A percentile compares a stretch with the other conserved stretches of the same genome.
phyloP scores from a whole-genome alignment of 192 early-diverging fungal genomes.

The Phycomyces blakesleeanus region DNA sequence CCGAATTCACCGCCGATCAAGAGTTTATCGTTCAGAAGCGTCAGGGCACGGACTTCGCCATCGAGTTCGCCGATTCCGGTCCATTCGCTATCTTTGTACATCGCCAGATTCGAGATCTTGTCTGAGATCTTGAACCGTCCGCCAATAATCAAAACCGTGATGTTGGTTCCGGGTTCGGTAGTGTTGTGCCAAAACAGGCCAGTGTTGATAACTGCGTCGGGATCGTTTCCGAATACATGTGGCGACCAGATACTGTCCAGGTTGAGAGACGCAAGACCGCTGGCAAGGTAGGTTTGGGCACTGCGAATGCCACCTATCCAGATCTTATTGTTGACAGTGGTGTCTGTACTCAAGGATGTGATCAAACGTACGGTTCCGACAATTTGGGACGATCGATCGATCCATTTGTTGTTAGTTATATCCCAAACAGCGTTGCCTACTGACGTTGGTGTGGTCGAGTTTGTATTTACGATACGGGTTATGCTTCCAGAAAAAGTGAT shows the following conservation, averaged over 20 bases:
- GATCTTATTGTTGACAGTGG: not conserved
- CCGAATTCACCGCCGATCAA: slow-evolving; percentile 55
- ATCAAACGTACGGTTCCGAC: not conserved
- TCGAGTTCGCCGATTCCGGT: slow-evolving; percentile 26
- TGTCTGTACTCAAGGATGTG: not conserved
- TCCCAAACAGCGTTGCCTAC: slow-evolving; percentile 13
- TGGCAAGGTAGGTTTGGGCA: slow-evolving; percentile 14
- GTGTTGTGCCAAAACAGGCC: slow-evolving; percentile 52
- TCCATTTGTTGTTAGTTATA: not conserved
- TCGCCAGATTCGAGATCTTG: slow-evolving; percentile 40
- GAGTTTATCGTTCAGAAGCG: slow-evolving; percentile 44
- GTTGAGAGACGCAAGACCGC: slow-evolving; percentile 5
- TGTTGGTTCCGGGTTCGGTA: slow-evolving; percentile 17
- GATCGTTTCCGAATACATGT: not conserved
- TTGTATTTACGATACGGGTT: not conserved
- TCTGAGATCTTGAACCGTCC: slow-evolving; percentile 48
- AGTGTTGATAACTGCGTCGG: slow-evolving; percentile 39
- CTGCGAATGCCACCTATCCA: slow-evolving; percentile 22
- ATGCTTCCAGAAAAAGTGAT: slow-evolving; percentile 12
- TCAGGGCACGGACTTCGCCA: slow-evolving; percentile 49
- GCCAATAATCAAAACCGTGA: slow-evolving; percentile 38
- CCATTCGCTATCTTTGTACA: slow-evolving; percentile 42
- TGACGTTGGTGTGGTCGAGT: not conserved
- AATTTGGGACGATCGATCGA: not conserved
- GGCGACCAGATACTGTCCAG: not conserved